Evolutionary conservation across 176 grass and related monocot species (phyloP).

Genomic region (Ensete glaucum): DNA sequence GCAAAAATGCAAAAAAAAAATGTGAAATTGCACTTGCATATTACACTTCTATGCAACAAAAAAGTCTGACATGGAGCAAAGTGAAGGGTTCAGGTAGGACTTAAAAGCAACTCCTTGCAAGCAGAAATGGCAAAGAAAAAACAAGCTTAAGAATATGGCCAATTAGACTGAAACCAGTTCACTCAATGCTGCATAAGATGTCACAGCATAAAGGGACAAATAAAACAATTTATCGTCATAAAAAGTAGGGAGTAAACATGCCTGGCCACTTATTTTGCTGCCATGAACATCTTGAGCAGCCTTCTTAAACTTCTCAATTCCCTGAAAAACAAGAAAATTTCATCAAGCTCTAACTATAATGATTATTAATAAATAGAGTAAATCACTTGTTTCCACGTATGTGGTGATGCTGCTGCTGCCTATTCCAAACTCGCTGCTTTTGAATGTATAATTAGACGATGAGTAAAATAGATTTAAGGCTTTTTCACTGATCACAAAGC

Average conservation of each 20-base stretch:
- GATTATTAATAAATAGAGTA: not conserved
- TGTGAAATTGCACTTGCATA: not conserved
- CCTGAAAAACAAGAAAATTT: slow-evolving; percentile 38
- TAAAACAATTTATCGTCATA: not conserved
- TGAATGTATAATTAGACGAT: not conserved
- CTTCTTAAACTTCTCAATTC: slow-evolving; percentile 92
- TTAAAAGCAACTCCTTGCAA: not conserved
- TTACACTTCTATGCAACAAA: too few species aligned
- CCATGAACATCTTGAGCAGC: slow-evolving; percentile 79
- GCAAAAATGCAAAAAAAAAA: not conserved
- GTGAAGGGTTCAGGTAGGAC: not conserved
- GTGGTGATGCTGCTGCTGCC: not conserved
- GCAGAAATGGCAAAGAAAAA: not conserved
- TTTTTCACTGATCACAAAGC: not conserved
- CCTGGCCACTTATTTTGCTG: slow-evolving; percentile 62
- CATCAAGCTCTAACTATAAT: not conserved
- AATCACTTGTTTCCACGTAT: not conserved
- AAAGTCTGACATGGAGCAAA: too few species aligned
- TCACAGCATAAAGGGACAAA: not conserved
- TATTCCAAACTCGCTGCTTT: not conserved
- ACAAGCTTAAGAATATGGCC: not conserved
- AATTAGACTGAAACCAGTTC: not conserved
- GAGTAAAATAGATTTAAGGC: too few species aligned
- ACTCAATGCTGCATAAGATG: not conserved
- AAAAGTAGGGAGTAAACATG: slow-evolving; percentile 28